Evolutionary conservation across 1,284 basidiomycete species (phyloP).

Genomic region (Neolentinus lepideus): DNA sequence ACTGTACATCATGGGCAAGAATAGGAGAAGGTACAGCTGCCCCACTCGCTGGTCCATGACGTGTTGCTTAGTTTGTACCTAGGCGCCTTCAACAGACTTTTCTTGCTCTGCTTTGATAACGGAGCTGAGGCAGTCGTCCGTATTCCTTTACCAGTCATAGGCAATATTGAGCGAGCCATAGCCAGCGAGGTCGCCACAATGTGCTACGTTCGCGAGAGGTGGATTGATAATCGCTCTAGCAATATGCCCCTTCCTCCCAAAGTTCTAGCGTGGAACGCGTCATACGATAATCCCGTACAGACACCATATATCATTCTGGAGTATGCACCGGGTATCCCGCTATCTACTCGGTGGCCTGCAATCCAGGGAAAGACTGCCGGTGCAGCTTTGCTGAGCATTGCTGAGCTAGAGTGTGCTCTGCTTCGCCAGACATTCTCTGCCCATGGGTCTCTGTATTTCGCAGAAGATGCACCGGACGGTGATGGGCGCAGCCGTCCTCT

Average conservation of each 20-base stretch:
- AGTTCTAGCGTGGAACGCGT: not conserved
- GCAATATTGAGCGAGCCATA: not conserved
- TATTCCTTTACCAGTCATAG: not conserved
- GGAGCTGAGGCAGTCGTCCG: not conserved
- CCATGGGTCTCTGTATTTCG: not conserved
- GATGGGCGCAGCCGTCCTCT: not conserved
- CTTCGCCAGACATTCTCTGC: not conserved
- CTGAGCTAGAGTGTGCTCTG: not conserved
- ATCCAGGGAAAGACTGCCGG: not conserved
- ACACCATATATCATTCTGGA: not conserved
- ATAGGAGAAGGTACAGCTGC: not conserved
- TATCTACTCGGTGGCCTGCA: not conserved
- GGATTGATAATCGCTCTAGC: not conserved
- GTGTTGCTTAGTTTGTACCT: not conserved
- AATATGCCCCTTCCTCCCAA: not conserved
- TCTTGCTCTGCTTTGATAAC: not conserved
- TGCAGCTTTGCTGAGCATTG: not conserved
- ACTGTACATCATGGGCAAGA: not conserved
- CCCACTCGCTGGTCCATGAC: not conserved
- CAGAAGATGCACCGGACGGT: not conserved
- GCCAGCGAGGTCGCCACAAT: not conserved
- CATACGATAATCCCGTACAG: not conserved
- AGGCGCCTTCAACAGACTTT: not conserved
- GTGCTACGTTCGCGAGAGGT: not conserved
- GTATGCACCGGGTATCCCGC: not conserved